Percentiles rank a stretch among this genome's conserved stretches.
phyloP scores from a whole-genome alignment of 345 rosid genomes.

The Triadica sebifera region DNA sequence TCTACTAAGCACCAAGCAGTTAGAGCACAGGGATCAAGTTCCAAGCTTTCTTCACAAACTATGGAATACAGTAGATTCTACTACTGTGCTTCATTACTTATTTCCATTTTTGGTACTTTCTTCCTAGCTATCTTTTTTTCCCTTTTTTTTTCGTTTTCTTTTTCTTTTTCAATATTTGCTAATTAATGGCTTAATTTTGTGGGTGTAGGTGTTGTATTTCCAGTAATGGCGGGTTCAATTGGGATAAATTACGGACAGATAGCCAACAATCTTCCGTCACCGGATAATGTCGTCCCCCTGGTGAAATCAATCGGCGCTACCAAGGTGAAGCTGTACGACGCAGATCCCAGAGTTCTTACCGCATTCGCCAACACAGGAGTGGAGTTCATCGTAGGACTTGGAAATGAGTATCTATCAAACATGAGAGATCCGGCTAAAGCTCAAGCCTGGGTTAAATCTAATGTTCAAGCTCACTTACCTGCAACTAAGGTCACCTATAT shows the following conservation, averaged over 20 bases:
- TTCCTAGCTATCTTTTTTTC: neutral
- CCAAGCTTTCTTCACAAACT: neutral
- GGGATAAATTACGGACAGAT: slow-evolving; percentile 96
- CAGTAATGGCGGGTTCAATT: slow-evolving; percentile 44
- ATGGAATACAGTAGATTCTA: slow-evolving; percentile 15
- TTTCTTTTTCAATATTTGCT: too few relatives aligned
- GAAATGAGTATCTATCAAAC: slow-evolving; percentile 59
- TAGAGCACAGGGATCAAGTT: neutral
- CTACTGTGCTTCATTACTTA: slow-evolving; percentile 15
- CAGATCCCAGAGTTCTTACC: slow-evolving; percentile 67
- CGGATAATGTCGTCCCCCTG: slow-evolving; percentile 66
- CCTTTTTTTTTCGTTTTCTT: too few relatives aligned
- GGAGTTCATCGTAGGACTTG: slow-evolving; percentile 76
- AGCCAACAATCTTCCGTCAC: slow-evolving; percentile 75
- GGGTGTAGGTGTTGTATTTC: slow-evolving; percentile 18
- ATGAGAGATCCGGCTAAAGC: slow-evolving; percentile 69
- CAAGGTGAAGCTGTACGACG: slow-evolving; percentile 82
- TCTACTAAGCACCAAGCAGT: too few relatives aligned
- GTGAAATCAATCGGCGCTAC: slow-evolving; percentile 88
- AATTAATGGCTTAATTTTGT: neutral
- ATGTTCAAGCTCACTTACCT: slow-evolving; percentile 66
- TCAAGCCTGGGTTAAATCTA: slow-evolving; percentile 59
- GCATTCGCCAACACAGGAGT: slow-evolving; percentile 74
- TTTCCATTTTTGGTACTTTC: slow-evolving; percentile 41
- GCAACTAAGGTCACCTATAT: slow-evolving; percentile 80